Evolutionary conservation across 345 rosid genomes (phyloP).

Genomic region (Citrus cavaleriei): DNA sequence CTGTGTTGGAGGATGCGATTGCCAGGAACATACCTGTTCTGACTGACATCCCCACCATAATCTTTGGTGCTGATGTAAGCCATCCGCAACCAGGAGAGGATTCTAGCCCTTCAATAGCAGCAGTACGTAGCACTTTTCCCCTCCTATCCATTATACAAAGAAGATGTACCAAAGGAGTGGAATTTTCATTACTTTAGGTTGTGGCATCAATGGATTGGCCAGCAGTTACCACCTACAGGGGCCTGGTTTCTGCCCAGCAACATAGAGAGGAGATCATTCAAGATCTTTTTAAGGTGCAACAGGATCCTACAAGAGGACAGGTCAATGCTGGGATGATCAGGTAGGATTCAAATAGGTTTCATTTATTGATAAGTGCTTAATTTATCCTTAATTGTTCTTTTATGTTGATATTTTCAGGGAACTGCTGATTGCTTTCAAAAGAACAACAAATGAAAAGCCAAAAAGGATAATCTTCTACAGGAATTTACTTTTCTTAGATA

Average conservation of each 20-base stretch:
- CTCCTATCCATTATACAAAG: background rate
- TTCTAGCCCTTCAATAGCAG: slow-evolving; percentile 77
- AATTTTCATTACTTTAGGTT: slow-evolving; percentile 36
- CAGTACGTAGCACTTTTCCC: slow-evolving; percentile 34
- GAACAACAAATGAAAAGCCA: slow-evolving; percentile 40
- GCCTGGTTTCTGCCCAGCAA: slow-evolving; percentile 64
- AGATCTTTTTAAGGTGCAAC: slow-evolving; percentile 43
- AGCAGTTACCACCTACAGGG: slow-evolving; percentile 63
- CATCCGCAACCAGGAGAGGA: slow-evolving; percentile 82
- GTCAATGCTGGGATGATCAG: slow-evolving; percentile 56
- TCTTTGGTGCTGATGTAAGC: slow-evolving; percentile 85
- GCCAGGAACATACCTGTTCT: slow-evolving; percentile 41
- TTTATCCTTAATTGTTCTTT: background rate
- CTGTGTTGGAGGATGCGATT: slow-evolving; percentile 56
- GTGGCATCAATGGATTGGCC: slow-evolving; percentile 97
- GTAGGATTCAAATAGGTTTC: slow-evolving; percentile 26
- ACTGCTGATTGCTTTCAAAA: slow-evolving; percentile 39
- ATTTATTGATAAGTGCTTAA: background rate
- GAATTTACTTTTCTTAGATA: slow-evolving; percentile 18
- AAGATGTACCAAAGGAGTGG: background rate
- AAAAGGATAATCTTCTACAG: slow-evolving; percentile 64
- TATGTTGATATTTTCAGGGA: slow-evolving; percentile 39
- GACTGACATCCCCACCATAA: slow-evolving; percentile 59
- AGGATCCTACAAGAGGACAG: slow-evolving; percentile 27
- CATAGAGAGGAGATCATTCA: slow-evolving; percentile 64